Evolutionary conservation across 495 filamentous ascomycete species (phyloP).

Genomic region (Xylaria curta): DNA sequence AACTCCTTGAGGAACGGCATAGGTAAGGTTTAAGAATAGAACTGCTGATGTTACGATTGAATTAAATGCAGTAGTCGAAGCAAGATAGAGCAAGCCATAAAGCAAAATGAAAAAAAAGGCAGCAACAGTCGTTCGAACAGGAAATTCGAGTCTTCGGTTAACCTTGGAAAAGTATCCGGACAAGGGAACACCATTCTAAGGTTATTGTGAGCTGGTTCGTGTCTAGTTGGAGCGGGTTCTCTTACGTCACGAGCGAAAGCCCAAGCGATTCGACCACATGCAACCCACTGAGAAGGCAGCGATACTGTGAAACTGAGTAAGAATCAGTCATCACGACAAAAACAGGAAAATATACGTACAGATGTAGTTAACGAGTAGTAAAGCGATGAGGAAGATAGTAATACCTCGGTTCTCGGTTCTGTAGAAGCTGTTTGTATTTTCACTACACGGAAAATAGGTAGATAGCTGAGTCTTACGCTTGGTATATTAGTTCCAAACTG

Average conservation of each 20-base stretch:
- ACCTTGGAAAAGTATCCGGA: background rate
- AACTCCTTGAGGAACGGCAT: slow-evolving; percentile 49
- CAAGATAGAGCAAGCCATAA: slow-evolving; percentile 54
- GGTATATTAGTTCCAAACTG: background rate
- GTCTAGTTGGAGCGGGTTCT: slow-evolving; percentile 32
- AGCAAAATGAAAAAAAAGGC: slow-evolving; percentile 38
- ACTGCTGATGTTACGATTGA: slow-evolving; percentile 52
- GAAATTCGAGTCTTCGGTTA: background rate
- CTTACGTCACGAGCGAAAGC: slow-evolving; percentile 47
- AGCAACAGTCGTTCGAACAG: slow-evolving; percentile 37
- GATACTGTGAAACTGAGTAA: background rate
- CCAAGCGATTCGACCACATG: slow-evolving; percentile 46
- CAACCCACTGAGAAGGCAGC: slow-evolving; percentile 6
- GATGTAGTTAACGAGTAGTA: background rate
- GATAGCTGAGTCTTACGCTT: background rate
- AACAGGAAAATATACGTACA: background rate
- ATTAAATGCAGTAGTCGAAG: slow-evolving; percentile 56
- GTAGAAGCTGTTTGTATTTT: background rate
- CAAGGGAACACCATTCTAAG: slow-evolving; percentile 1
- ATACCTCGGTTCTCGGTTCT: background rate
- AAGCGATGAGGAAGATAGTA: background rate
- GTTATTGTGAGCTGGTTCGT: no score
- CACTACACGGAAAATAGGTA: background rate
- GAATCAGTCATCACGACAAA: background rate
- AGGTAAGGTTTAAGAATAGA: slow-evolving; percentile 52